Base-by-base conservation (phyloP, 2,329 filamentous ascomycete species). In the Tolypocladium ophioglossoides region DNA sequence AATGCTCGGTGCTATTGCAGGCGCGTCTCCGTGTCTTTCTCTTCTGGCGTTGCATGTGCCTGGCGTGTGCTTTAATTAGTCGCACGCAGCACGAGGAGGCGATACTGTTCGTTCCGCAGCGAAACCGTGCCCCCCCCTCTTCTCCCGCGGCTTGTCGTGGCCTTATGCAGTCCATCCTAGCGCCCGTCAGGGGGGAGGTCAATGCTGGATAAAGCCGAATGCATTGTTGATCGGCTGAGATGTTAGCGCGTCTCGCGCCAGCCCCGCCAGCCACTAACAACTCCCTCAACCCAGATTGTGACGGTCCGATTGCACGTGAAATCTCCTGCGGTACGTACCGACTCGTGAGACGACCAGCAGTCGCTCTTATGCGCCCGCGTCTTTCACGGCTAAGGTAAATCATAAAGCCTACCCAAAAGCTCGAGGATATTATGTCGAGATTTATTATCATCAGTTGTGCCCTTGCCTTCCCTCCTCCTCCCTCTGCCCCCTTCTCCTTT, bases 21-120 rank as follows among this genome's bases (percentile, higher is more conserved):
- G 27, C 39, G 24, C 38, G 30, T 34, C 39, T 54, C 52, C 52
- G 52, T 38, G 34, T 54, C 53, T 47, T 51, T 54, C 50, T 52
- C 55, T 54, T 50, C 27, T 16, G 38, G 35, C 38, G 46, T 53
- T 40, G 47, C 54, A 55, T 55, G 54, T 55, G 54, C 54, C 51
- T 50, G 38, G 11, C 54, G 53, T 52, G 41, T 32, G 51, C 16
- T 35, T 37, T 8, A 27, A 27, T 32, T 32, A 32, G 41, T 14
- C 24, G 41, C 41, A n/a, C 24, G 24, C 22, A 16, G 40, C 20
- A 10, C 9, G 39, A 24, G 11, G 39, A 24, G 39, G 39, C 20
- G 39, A 41, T 41, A 10, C n/a, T 14, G 37, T 38, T 16, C 16
- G 37, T 3, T 7, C 18, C 10, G 22, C 20, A 2, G 39, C 20